Conservation (phyloP, 202 grass and related monocot species). For the Zizania palustris region DNA sequence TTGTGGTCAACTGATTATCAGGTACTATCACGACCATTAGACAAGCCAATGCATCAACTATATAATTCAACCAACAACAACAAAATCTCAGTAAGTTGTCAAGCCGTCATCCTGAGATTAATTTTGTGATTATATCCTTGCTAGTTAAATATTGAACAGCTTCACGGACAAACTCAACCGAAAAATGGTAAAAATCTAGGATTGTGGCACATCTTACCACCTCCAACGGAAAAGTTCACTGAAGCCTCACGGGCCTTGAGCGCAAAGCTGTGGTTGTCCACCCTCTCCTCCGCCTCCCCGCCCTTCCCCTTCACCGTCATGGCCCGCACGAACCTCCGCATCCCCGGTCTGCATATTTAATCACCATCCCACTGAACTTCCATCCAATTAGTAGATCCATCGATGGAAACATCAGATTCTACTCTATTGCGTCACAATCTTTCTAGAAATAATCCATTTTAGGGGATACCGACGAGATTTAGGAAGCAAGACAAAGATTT, state of each 20-base stretch:
- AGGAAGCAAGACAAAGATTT: no score
- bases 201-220: neutral
- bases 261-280: slow-evolving; percentile 56
- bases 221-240: no score
- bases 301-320: slow-evolving; percentile 10
- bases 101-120: neutral
- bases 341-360: no score
- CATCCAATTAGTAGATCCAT: no score
- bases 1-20: neutral
- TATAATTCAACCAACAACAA: neutral
- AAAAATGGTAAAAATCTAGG: neutral
- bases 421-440: no score
- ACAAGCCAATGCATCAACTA: neutral
- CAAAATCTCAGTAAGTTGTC: neutral
- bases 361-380: no score
- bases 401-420: no score
- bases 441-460: no score
- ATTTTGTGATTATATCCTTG: neutral
- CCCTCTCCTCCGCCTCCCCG: slow-evolving; percentile 30
- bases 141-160: no score
- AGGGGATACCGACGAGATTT: no score
- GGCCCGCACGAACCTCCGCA: slow-evolving; percentile 24
- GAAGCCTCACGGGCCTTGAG: slow-evolving; percentile 51
- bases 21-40: neutral
- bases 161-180: no score